Conservation (phyloP, 495 filamentous ascomycete species). For the Aspergillus funiculosus region DNA sequence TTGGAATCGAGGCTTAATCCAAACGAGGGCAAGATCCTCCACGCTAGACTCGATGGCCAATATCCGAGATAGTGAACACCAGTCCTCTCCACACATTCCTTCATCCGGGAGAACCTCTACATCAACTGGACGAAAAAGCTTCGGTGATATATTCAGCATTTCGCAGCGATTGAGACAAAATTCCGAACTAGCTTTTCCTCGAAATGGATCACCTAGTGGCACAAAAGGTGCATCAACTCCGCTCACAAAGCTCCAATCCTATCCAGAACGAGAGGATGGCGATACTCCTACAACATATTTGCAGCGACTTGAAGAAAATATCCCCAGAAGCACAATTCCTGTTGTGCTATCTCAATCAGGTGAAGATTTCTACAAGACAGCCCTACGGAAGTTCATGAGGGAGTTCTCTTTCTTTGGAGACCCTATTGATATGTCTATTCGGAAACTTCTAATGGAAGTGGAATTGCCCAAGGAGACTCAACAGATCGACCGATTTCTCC, state of each 20-base stretch:
- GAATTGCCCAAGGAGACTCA: constrained; percentile 96
- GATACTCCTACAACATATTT: constrained; percentile 91
- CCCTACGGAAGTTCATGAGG: constrained; percentile 89
- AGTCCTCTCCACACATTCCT: constrained; percentile 50
- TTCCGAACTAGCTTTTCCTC: constrained; percentile 58
- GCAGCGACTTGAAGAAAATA: constrained; percentile 67
- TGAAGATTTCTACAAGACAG: constrained; percentile 75
- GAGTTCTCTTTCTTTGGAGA: constrained; percentile 91
- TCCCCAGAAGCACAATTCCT: constrained; percentile 73
- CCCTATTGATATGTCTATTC: constrained; percentile 94
- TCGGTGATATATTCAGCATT: constrained; percentile 79
- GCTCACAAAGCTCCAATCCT: constrained; percentile 59
- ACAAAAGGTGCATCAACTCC: constrained; percentile 58
- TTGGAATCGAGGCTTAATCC: constrained; percentile 21
- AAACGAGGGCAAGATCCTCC: constrained; percentile 67
- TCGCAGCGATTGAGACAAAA: constrained; percentile 68
- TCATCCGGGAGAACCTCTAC: constrained; percentile 69
- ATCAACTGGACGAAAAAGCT: constrained; percentile 81
- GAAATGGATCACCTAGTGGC: constrained; percentile 49
- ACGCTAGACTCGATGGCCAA: constrained; percentile 72
- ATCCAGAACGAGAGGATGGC: constrained; percentile 77
- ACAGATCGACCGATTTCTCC: constrained; percentile 90
- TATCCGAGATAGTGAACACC: constrained; percentile 51
- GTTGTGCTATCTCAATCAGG: constrained; percentile 74
- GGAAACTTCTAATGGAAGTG: constrained; percentile 93